A percentile compares a stretch with the other conserved stretches of the same genome.
Evolutionary conservation across 164 flowering plant species (phyloP).

Genomic region (Chimonanthus salicifolius): DNA sequence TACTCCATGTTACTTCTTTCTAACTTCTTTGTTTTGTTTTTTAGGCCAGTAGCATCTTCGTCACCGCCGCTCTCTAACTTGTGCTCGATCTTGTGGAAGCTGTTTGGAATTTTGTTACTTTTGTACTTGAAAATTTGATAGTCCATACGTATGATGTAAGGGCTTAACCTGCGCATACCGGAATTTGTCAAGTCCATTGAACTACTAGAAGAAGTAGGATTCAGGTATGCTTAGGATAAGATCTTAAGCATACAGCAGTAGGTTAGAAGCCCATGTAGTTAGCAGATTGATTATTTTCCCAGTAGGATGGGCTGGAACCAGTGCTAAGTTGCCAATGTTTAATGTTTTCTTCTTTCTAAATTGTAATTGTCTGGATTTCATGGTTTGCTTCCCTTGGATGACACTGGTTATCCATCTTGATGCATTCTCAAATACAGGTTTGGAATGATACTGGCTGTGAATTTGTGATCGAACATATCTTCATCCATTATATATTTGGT

Average conservation of each 20-base stretch:
- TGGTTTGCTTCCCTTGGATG: too few relatives aligned
- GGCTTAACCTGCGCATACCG: slow-evolving; percentile 5
- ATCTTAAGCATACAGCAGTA: not conserved
- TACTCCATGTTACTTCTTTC: not conserved
- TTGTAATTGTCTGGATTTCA: too few relatives aligned
- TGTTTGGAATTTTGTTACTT: slow-evolving; percentile 27
- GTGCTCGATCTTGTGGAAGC: slow-evolving; percentile 20
- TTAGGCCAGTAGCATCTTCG: slow-evolving; percentile 32
- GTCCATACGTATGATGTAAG: not conserved
- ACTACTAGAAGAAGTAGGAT: not conserved
- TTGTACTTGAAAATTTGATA: slow-evolving; percentile 27
- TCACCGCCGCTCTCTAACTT: slow-evolving; percentile 17
- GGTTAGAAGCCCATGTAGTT: not conserved
- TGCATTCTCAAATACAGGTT: too few relatives aligned
- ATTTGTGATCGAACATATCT: too few relatives aligned
- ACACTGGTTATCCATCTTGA: too few relatives aligned
- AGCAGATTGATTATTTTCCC: not conserved
- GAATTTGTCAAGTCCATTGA: not conserved
- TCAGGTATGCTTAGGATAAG: slow-evolving; percentile 10
- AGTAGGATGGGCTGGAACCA: not conserved
- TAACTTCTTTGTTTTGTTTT: not conserved
- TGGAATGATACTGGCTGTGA: too few relatives aligned
- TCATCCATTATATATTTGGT: too few relatives aligned
- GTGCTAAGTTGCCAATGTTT: not conserved
- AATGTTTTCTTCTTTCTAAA: too few relatives aligned